Evolutionary conservation across 2,329 filamentous ascomycete species (phyloP).

Genomic region (Colletotrichum sp.): DNA sequence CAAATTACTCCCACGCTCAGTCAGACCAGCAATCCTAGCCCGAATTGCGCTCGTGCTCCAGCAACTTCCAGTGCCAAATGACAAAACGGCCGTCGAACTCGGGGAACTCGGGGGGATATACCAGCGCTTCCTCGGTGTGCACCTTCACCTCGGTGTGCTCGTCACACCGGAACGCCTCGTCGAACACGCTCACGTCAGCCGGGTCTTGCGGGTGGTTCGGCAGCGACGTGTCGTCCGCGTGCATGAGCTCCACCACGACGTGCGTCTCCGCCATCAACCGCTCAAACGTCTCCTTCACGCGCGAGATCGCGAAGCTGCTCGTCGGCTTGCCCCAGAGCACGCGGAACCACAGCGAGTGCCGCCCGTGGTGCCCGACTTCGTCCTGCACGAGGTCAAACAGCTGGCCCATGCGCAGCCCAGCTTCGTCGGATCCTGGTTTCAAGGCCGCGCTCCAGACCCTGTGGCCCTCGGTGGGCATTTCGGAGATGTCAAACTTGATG

Average conservation of each 20-base stretch:
- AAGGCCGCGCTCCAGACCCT: not conserved
- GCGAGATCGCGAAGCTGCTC: not conserved
- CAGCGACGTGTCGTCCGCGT: slow-evolving; percentile 8
- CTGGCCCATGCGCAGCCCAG: slow-evolving; percentile 23
- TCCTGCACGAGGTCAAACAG: slow-evolving; percentile 22
- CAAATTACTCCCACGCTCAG: not conserved
- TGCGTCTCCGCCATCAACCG: not conserved
- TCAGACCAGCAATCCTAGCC: not conserved
- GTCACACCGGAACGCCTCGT: slow-evolving; percentile 8
- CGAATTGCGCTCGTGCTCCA: not conserved
- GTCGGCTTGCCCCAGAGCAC: slow-evolving; percentile 5
- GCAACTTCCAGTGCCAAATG: slow-evolving; percentile 14
- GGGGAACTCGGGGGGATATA: not conserved
- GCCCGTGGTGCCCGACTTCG: slow-evolving; percentile 5
- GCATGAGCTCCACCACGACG: slow-evolving; percentile 18
- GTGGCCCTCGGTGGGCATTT: not conserved
- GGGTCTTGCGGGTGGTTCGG: slow-evolving; percentile 14
- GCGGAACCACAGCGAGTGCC: slow-evolving; percentile 14
- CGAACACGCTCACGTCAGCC: not conserved
- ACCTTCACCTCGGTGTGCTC: not conserved
- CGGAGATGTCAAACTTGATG: slow-evolving; percentile 5
- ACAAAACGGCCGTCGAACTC: not conserved
- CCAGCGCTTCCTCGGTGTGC: not conserved
- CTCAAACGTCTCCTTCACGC: not conserved
- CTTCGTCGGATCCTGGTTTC: not conserved